Conservation (phyloP, 1,139 yeast genomes). For the Scheffersomyces parashehatae region DNA sequence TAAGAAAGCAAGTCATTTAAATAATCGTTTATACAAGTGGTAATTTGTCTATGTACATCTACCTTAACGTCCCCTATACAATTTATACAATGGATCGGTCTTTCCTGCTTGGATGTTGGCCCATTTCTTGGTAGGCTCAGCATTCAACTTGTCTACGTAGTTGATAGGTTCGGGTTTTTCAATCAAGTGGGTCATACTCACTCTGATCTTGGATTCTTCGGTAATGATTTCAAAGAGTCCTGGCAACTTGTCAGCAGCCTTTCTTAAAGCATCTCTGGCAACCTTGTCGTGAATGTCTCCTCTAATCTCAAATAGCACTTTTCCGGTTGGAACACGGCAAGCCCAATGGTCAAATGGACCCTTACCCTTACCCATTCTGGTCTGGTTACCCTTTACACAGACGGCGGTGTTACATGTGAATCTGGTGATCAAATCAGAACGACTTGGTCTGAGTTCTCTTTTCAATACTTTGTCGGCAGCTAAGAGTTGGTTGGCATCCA, state of each 20-base stretch:
- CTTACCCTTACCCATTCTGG: conserved; percentile 99
- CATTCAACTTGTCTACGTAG: conserved; percentile 53
- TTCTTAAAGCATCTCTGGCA: conserved; percentile 88
- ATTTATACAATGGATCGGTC: conserved; percentile 45
- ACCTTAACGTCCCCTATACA: conserved; percentile 56
- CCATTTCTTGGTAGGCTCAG: conserved; percentile 68
- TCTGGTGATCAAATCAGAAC: conserved; percentile 74
- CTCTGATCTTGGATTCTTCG: conserved; percentile 64
- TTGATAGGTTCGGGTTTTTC: conserved; percentile 51
- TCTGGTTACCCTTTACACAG: conserved; percentile 95
- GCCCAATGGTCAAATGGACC: conserved; percentile 99
- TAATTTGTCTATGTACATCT: conserved; percentile 2
- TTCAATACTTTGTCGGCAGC: conserved; percentile 88
- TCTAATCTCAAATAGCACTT: conserved; percentile 80
- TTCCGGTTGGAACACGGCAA: conserved; percentile 93
- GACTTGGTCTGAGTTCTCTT: conserved; percentile 76
- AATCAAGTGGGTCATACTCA: conserved; percentile 57
- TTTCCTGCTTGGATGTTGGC: conserved; percentile 49
- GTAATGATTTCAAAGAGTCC: conserved; percentile 88
- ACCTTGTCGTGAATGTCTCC: conserved; percentile 84
- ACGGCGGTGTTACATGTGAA: conserved; percentile 85
- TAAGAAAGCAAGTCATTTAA: not conserved
- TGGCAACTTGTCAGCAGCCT: conserved; percentile 90
- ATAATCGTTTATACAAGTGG: conserved; percentile 1
- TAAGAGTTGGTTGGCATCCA: conserved; percentile 86